phyloP scores from a whole-genome alignment of 73 alveolate species.

The Symbiodinium natans region DNA sequence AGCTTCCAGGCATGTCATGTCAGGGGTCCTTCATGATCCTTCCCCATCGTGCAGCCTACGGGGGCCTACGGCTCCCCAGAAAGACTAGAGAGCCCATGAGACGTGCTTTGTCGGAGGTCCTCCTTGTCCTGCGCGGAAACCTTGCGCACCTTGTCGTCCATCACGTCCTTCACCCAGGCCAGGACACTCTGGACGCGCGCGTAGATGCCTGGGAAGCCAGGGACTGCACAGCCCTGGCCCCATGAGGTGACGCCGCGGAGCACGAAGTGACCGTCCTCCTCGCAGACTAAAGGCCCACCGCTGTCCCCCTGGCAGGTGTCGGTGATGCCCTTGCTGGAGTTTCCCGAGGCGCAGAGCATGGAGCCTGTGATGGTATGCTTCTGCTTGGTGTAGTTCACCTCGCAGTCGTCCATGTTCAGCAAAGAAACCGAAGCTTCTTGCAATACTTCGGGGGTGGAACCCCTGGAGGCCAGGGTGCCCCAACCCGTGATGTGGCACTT shows the following conservation, averaged over 20 bases:
- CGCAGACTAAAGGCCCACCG: slow-evolving; percentile 61
- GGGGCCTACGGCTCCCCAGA: too few relatives aligned
- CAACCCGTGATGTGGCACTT: slow-evolving; percentile 76
- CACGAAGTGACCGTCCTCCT: slow-evolving; percentile 16
- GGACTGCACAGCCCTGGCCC: slow-evolving; percentile 76
- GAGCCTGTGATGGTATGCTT: slow-evolving; percentile 27
- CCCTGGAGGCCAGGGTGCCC: slow-evolving; percentile 38
- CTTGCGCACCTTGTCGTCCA: neutral
- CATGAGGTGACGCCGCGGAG: slow-evolving; percentile 66
- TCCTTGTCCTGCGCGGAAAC: neutral
- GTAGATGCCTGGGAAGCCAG: slow-evolving; percentile 61
- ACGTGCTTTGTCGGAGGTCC: too few relatives aligned
- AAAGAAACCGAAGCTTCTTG: slow-evolving; percentile 35
- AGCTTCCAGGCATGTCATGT: too few relatives aligned
- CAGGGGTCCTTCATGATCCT: neutral
- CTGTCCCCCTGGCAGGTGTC: slow-evolving; percentile 88
- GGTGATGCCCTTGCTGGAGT: slow-evolving; percentile 10
- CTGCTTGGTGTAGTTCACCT: slow-evolving; percentile 19
- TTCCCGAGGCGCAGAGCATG: slow-evolving; percentile 68
- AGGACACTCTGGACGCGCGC: slow-evolving; percentile 49
- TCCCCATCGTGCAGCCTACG: too few relatives aligned
- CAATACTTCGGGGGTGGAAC: slow-evolving; percentile 27
- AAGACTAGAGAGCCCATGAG: too few relatives aligned
- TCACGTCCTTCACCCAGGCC: slow-evolving; percentile 66
- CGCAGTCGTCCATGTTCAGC: slow-evolving; percentile 22